These are phyloP conservation scores for Malania oleifera DNA, from an alignment of 164 flowering plant genomes.

Conservation along the genomic window DNA sequence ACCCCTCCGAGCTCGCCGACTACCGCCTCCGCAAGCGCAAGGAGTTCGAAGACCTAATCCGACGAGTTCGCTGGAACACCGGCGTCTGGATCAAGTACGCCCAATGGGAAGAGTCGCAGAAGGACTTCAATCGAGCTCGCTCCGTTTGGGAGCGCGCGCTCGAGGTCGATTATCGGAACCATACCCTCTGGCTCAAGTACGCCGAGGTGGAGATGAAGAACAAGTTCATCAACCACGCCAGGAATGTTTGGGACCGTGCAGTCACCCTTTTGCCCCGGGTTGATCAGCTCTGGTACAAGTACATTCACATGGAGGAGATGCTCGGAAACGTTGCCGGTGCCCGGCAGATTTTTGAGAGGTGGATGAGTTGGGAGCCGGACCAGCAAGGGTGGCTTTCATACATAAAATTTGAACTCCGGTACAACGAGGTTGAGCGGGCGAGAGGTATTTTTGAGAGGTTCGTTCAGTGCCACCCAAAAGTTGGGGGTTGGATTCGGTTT, in stretches of 20 bases:
- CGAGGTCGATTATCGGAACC: conserved; percentile 3
- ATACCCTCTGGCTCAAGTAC: conserved; percentile 2
- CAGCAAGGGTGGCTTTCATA: conserved; percentile 3
- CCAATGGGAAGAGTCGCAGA: conserved; percentile 2
- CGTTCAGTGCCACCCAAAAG: not conserved
- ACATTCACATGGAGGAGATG: conserved; percentile 9
- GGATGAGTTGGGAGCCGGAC: conserved; percentile 5
- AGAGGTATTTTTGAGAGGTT: conserved; percentile 1
- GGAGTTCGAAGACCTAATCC: conserved; percentile 3
- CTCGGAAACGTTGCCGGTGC: conserved; percentile 6
- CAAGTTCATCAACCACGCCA: not conserved
- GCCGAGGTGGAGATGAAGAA: conserved; percentile 4
- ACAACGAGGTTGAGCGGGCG: not conserved
- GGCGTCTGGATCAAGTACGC: conserved; percentile 7
- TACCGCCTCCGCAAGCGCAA: conserved; percentile 7
- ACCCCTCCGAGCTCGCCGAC: conserved; percentile 7
- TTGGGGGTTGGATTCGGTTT: not conserved
- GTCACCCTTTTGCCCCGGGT: not conserved
- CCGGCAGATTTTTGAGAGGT: conserved; percentile 1
- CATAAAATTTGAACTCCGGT: conserved; percentile 5
- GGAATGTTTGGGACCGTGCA: conserved; percentile 2
- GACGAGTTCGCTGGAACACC: conserved; percentile 7
- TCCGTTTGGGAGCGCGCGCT: conserved; percentile 6
- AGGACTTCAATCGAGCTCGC: conserved; percentile 2
- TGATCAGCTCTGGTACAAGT: conserved; percentile 7